Conservation (phyloP, 2,329 filamentous ascomycete species). For the Apiospora pterosperma region DNA sequence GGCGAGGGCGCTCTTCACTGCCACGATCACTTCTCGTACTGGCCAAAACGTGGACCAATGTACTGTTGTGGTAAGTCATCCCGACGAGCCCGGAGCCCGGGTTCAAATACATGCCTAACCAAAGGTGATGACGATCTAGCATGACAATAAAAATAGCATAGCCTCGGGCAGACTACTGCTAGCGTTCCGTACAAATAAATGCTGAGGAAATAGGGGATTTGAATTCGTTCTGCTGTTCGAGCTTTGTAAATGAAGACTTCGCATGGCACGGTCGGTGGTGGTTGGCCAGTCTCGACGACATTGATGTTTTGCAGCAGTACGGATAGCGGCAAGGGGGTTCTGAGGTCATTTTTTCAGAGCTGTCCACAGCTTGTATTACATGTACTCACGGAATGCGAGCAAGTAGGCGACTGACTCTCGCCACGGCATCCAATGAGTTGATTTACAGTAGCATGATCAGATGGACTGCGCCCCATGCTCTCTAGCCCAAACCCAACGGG, state of each 20-base stretch:
- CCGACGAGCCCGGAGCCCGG: background rate
- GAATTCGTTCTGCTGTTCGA: background rate
- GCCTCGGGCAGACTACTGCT: background rate
- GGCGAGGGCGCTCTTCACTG: background rate
- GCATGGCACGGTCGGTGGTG: background rate
- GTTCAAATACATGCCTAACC: background rate
- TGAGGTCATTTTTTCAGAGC: background rate
- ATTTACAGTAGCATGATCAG: background rate
- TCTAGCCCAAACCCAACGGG: background rate
- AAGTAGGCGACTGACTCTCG: background rate
- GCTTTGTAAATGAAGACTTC: background rate
- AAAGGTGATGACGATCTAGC: slow-evolving; percentile 1
- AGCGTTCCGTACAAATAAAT: background rate
- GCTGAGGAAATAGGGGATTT: background rate
- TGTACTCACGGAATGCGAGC: background rate
- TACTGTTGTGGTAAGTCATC: background rate
- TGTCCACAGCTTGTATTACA: background rate
- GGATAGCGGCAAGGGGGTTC: background rate
- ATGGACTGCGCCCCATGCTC: background rate
- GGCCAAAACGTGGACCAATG: background rate
- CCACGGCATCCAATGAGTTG: background rate
- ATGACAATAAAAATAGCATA: background rate
- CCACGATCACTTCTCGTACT: background rate
- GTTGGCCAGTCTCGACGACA: no score
- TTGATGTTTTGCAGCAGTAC: background rate